Evolutionary conservation across 306 rosid genomes (phyloP).

Genomic region (Ceratonia siliqua): DNA sequence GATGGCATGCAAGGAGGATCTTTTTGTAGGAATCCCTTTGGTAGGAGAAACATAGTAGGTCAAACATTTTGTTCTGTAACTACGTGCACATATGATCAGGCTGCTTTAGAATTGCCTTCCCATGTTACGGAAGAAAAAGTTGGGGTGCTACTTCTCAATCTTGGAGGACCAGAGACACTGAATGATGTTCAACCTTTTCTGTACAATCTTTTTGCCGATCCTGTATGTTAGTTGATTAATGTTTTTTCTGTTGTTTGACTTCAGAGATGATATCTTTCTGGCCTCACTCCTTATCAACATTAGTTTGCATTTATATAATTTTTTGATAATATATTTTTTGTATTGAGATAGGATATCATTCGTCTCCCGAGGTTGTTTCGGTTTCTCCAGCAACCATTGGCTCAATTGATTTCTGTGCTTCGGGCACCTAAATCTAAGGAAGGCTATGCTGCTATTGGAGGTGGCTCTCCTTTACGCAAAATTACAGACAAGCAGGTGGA

Average conservation of each 20-base stretch:
- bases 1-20: constrained; percentile 34
- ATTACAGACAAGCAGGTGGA: constrained; percentile 93
- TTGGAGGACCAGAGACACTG: constrained; percentile 97
- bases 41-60: constrained; percentile 45
- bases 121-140: constrained; percentile 67
- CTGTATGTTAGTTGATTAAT: constrained; percentile 55
- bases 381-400: constrained; percentile 90
- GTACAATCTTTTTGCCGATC: constrained; percentile 95
- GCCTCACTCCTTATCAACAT: background rate
- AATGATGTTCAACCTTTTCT: constrained; percentile 94
- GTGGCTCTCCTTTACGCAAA: constrained; percentile 97
- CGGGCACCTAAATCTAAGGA: constrained; percentile 98
- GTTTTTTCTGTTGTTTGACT: background rate
- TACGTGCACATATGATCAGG: constrained; percentile 46
- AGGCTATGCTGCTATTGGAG: constrained; percentile 98
- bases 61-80: constrained; percentile 51
- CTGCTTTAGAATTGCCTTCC: constrained; percentile 49
- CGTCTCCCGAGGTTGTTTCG: constrained; percentile 88
- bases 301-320: background rate
- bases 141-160: constrained; percentile 93
- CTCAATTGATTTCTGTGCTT: constrained; percentile 74
- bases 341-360: constrained; percentile 74
- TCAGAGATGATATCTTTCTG: background rate
- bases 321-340: constrained; percentile 29
- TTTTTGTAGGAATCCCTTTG: constrained; percentile 20